Conservation (phyloP, 1,284 basidiomycete species). For the Ceratobasidium sp. region DNA sequence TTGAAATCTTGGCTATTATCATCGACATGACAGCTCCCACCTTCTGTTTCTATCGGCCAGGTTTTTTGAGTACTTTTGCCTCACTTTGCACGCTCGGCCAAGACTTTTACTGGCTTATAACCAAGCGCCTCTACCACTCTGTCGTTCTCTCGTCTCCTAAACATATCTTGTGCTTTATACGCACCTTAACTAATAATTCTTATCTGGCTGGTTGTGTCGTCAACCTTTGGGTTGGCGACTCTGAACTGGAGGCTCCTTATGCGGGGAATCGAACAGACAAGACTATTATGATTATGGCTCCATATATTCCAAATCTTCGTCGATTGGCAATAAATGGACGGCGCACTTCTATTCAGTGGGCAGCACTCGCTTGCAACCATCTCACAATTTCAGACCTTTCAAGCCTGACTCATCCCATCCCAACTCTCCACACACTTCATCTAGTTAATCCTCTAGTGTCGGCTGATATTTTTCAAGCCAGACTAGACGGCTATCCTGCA, state of each 20-base stretch:
- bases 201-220: constrained; percentile 23
- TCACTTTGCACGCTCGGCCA: constrained; percentile 19
- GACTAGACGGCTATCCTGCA: constrained; percentile 16
- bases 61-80: constrained; percentile 4
- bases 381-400: constrained; percentile 30
- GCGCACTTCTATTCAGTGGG: constrained; percentile 14
- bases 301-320: constrained; percentile 20
- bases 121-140: constrained; percentile 34
- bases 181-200: constrained; percentile 4
- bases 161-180: constrained; percentile 5
- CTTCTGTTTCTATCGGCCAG: constrained; percentile 10
- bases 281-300: not conserved
- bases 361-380: constrained; percentile 3
- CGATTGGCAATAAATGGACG: constrained; percentile 41
- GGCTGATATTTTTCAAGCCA: constrained; percentile 4
- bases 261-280: not conserved
- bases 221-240: constrained; percentile 34
- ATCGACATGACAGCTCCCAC: not conserved
- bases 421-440: constrained; percentile 27
- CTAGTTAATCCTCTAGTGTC: constrained; percentile 26
- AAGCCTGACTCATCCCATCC: constrained; percentile 3
- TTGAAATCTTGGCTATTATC: constrained; percentile 35
- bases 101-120: constrained; percentile 19
- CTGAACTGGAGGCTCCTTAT: not conserved
- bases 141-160: constrained; percentile 17